These are phyloP conservation scores for Mitragyna speciosa DNA, from an alignment of 257 asterid genomes.

Conservation along the genomic window DNA sequence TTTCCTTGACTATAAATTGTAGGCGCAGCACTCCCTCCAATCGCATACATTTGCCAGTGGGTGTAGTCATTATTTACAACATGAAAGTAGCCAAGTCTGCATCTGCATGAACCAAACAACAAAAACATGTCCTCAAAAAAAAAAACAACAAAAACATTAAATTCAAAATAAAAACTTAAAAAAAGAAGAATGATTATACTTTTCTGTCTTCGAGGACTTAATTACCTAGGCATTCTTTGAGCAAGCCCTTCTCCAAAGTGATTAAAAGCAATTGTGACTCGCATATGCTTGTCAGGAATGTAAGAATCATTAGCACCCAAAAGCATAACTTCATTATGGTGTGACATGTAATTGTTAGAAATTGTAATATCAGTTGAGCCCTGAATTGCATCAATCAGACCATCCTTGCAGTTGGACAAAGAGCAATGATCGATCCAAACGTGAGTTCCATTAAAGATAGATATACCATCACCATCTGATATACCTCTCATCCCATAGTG, in stretches of 20 bases:
- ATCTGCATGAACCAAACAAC: conserved; percentile 42
- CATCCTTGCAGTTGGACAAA: conserved; percentile 59
- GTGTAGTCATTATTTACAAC: conserved; percentile 91
- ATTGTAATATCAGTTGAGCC: conserved; percentile 76
- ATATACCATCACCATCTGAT: conserved; percentile 84
- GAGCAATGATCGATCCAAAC: conserved; percentile 89
- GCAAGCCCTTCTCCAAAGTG: conserved; percentile 90
- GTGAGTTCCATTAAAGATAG: conserved; percentile 68
- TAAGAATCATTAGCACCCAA: conserved; percentile 70
- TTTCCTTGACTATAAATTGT: conserved; percentile 84
- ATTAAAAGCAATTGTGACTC: conserved; percentile 73
- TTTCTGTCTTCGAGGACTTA: neutral
- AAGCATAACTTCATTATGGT: conserved; percentile 85
- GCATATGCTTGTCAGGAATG: conserved; percentile 62
- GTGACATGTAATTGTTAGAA: conserved; percentile 65
- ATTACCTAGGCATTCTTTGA: conserved; percentile 81
- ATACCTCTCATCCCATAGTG: conserved; percentile 74
- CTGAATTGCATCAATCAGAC: conserved; percentile 62
- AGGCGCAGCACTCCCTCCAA: conserved; percentile 86
- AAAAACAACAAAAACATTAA: conserved; percentile 2
- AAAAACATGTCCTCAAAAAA: no score
- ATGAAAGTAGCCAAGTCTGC: conserved; percentile 83
- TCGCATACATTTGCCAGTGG: conserved; percentile 92
- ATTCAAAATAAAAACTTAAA: neutral
- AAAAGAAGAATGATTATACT: neutral